Conservation (phyloP, 1,284 basidiomycete genomes). For the Athelia psychrophila region DNA sequence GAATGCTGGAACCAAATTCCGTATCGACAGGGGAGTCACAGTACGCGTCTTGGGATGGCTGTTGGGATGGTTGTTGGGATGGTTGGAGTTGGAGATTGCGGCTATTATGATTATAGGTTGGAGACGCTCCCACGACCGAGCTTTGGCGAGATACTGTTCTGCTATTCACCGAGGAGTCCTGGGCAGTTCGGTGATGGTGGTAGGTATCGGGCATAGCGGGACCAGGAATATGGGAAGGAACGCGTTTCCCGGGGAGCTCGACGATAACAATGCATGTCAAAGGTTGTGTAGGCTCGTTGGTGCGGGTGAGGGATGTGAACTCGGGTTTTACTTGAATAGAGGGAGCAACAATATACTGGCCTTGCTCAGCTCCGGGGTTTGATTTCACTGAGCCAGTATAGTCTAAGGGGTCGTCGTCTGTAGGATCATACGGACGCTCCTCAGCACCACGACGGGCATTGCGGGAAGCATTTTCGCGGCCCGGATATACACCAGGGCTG, state of each 20-base stretch:
- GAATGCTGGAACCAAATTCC: constrained; percentile 9
- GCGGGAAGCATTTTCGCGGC: constrained; percentile 53
- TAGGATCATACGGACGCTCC: constrained; percentile 51
- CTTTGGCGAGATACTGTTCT: no score
- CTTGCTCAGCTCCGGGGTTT: constrained; percentile 40
- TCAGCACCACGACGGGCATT: constrained; percentile 36
- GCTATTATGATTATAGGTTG: constrained; percentile 17
- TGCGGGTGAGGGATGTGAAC: constrained; percentile 77
- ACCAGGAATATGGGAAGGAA: constrained; percentile 52
- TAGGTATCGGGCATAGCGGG: constrained; percentile 50
- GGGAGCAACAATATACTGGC: constrained; percentile 79
- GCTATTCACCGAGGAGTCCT: no score
- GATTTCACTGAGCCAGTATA: constrained; percentile 51
- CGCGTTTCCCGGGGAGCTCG: constrained; percentile 78
- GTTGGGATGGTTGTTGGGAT: constrained; percentile 15
- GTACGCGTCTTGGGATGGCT: constrained; percentile 4
- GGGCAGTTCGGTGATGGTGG: constrained; percentile 22
- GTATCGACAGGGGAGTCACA: constrained; percentile 3
- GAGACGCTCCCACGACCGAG: constrained; percentile 3
- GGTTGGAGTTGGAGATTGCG: constrained; percentile 12
- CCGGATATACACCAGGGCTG: constrained; percentile 57
- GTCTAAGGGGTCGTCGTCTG: constrained; percentile 79
- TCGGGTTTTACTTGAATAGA: constrained; percentile 88
- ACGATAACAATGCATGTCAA: constrained; percentile 90
- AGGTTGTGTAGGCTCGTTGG: constrained; percentile 69